Percentiles rank a stretch among this genome's conserved stretches.
These are phyloP conservation scores for Salix exigua DNA, from an alignment of 345 rosid genomes.

Conservation along the genomic window DNA sequence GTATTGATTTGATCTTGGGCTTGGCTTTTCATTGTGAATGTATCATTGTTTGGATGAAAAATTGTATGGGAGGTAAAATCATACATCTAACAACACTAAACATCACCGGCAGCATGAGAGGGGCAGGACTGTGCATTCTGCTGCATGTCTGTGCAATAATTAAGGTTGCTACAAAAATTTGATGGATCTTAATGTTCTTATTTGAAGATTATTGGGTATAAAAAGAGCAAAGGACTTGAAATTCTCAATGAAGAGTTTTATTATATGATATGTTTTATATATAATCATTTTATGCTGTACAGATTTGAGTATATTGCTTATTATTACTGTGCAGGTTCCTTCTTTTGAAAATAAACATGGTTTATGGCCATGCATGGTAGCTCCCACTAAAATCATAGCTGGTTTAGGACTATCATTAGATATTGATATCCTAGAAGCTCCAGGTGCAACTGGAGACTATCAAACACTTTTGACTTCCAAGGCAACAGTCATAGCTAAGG, in stretches of 20 bases:
- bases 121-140: background rate
- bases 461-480: slow-evolving; percentile 85
- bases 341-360: slow-evolving; percentile 73
- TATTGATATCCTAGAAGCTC: slow-evolving; percentile 91
- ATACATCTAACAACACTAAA: background rate
- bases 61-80: background rate
- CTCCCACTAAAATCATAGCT: slow-evolving; percentile 95
- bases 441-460: slow-evolving; percentile 92
- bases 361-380: slow-evolving; percentile 94
- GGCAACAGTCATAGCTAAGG: slow-evolving; percentile 69
- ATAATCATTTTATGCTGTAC: background rate
- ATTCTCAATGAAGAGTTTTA: background rate
- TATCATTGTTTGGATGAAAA: background rate
- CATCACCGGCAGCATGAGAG: background rate
- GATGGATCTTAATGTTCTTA: background rate
- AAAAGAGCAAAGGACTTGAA: background rate
- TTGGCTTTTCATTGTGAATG: background rate
- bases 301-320: background rate
- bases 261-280: background rate
- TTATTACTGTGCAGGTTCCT: slow-evolving; percentile 50
- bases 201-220: background rate
- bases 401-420: slow-evolving; percentile 90
- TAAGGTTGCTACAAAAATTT: background rate
- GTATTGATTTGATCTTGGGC: background rate
- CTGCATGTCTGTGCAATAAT: slow-evolving; percentile 2